Conservation (phyloP, 805 yeast genomes). For the Nakazawaea holstii region DNA sequence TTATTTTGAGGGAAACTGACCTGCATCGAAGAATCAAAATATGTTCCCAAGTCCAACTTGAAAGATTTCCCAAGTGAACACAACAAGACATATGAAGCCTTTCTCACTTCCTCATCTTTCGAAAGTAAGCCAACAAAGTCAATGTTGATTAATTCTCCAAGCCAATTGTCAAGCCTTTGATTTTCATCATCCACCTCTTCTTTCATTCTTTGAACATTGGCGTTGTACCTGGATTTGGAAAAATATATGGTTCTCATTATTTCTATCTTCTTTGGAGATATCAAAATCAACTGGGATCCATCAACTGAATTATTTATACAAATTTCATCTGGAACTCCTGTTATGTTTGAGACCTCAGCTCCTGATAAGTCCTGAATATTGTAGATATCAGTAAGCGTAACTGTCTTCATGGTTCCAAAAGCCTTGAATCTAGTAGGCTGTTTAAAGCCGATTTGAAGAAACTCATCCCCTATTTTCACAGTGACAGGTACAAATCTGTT, state of each 20-base stretch:
- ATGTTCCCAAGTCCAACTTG: constrained; percentile 53
- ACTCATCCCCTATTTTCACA: constrained; percentile 65
- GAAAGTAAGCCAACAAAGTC: constrained; percentile 66
- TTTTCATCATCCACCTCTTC: constrained; percentile 20
- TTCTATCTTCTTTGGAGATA: constrained; percentile 50
- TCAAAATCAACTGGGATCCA: constrained; percentile 32
- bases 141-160: constrained; percentile 60
- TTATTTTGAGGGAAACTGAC: constrained; percentile 66
- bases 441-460: constrained; percentile 48
- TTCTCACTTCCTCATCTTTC: constrained; percentile 50
- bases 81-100: constrained; percentile 57
- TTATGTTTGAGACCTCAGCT: constrained; percentile 33
- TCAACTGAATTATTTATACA: constrained; percentile 32
- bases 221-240: constrained; percentile 40
- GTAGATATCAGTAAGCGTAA: constrained; percentile 38
- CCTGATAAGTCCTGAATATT: constrained; percentile 33
- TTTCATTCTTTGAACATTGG: constrained; percentile 4
- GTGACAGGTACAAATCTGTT: constrained; percentile 56
- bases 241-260: constrained; percentile 68
- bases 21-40: constrained; percentile 48
- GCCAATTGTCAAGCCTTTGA: constrained; percentile 30
- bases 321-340: constrained; percentile 47
- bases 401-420: constrained; percentile 26
- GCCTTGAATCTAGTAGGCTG: constrained; percentile 36
- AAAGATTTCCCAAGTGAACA: constrained; percentile 58